Conservation (phyloP, 164 flowering plant species). For the Stephania cephalantha region DNA sequence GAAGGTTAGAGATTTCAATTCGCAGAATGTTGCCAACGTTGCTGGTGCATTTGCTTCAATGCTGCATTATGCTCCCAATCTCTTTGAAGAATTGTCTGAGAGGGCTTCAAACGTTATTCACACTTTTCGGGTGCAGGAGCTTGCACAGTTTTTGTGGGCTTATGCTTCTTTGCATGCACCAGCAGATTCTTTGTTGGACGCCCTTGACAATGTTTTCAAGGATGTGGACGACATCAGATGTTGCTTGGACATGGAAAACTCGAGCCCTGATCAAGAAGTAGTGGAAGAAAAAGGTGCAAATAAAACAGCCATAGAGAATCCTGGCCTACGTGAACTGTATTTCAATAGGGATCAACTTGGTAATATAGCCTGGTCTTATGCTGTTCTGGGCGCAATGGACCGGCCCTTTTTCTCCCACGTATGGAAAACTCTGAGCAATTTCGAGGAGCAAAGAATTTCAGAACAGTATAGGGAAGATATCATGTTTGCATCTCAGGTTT, state of each 20-base stretch:
- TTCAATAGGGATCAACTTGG: slow-evolving; percentile 82
- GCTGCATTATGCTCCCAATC: slow-evolving; percentile 83
- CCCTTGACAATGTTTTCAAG: slow-evolving; percentile 54
- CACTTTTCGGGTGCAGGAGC: slow-evolving; percentile 74
- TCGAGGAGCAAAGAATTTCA: slow-evolving; percentile 65
- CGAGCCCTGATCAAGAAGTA: slow-evolving; percentile 14
- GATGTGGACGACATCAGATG: slow-evolving; percentile 35
- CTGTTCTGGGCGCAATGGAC: slow-evolving; percentile 76
- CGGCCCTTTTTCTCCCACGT: slow-evolving; percentile 59
- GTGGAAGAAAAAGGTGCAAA: background rate
- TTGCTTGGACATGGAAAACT: slow-evolving; percentile 17
- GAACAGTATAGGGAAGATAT: slow-evolving; percentile 82
- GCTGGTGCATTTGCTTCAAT: slow-evolving; percentile 98
- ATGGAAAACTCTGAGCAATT: slow-evolving; percentile 61
- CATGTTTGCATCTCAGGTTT: slow-evolving; percentile 88
- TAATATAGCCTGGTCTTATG: slow-evolving; percentile 94
- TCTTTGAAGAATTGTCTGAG: slow-evolving; percentile 57
- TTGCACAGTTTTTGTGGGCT: slow-evolving; percentile 93
- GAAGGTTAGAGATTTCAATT: slow-evolving; percentile 74
- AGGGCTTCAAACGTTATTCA: slow-evolving; percentile 63
- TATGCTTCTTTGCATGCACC: slow-evolving; percentile 83
- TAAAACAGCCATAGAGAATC: background rate
- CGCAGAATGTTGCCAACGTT: slow-evolving; percentile 94
- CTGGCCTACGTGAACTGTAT: slow-evolving; percentile 32
- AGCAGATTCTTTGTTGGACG: slow-evolving; percentile 58